Evolutionary conservation across 306 rosid genomes (phyloP), one percentile per base, ranked within the genome.

Genomic region (Betula pendula): DNA sequence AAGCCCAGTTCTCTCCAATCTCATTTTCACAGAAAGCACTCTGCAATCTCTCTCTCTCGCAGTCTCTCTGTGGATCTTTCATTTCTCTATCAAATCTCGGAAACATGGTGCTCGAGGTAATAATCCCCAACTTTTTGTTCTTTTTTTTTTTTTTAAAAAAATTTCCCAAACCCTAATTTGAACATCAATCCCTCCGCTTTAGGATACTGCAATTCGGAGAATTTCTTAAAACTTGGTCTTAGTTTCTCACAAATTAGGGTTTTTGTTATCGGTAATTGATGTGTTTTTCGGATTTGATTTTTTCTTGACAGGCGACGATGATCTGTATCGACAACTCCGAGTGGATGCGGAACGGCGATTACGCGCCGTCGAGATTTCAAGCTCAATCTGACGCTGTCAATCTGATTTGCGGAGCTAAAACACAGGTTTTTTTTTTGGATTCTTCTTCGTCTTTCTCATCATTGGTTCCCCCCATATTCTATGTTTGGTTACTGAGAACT

Each of bases 311-410:
- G 99, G 98, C 98, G 43, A 95, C 98, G 2, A 88, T 96, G 97
- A 96, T 96, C 85, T 92, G 98, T 63, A 88, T 96, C 49, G 99
- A 96, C 80, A 91, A 96, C 83, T 96, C 98, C 9, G 97, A 96
- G 76, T 96, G 99, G 99, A 92, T 91, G 97, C 91, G 98, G 14
- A 94, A 94, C 68, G 98, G 98, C 4, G 98, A 94, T 67, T 94
- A 90, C 68, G 9, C 94, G 35, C 98, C 98, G 29, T 84, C 94
- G 45, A 89, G 98, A 75, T 89, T 94, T 86, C 92, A 88, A 88
- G 96, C 97, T 67, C 98, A 89, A 83, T 85, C 94, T 6, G 98
- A 94, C 48, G 92, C 98, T 75, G 92, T 92, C 42, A 94, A 92
- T 83, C 89, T 92, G 70, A 94, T 94, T 72, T 94, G 98, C 63